Evolutionary conservation across 2,329 filamentous ascomycete species (phyloP).

Genomic region (Fusarium sp.): DNA sequence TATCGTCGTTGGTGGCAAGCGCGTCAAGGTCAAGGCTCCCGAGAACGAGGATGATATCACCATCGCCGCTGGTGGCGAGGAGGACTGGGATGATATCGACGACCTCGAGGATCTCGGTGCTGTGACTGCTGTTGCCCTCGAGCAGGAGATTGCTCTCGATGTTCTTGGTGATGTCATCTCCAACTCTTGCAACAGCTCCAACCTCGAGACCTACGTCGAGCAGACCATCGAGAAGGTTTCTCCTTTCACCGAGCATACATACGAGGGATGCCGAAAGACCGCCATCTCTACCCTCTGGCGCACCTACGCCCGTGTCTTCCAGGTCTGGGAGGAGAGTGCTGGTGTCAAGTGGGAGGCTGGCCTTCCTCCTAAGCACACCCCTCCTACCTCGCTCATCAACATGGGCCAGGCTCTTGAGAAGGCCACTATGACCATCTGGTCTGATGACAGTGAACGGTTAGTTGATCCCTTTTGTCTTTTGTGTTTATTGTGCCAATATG

Average conservation of each 20-base stretch:
- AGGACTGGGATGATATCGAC: constrained; percentile 72
- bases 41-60: constrained; percentile 69
- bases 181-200: constrained; percentile 82
- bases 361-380: constrained; percentile 83
- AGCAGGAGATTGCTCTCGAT: constrained; percentile 98
- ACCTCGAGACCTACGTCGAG: constrained; percentile 84
- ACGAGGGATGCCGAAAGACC: constrained; percentile 93
- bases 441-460: constrained; percentile 93
- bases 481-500: constrained; percentile 64
- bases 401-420: constrained; percentile 88
- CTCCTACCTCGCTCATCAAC: constrained; percentile 83
- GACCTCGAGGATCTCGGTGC: constrained; percentile 87
- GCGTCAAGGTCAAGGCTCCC: constrained; percentile 78
- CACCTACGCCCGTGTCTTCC: constrained; percentile 90
- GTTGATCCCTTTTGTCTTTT: constrained; percentile 58
- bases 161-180: constrained; percentile 93
- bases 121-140: constrained; percentile 89
- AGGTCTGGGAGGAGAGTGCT: constrained; percentile 80
- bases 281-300: constrained; percentile 93
- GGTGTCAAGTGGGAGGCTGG: constrained; percentile 91
- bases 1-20: constrained; percentile 84
- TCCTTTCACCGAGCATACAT: constrained; percentile 86
- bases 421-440: constrained; percentile 87
- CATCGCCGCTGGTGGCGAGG: constrained; percentile 67
- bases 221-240: constrained; percentile 86